A percentile compares a stretch with the other conserved stretches of the same genome.
Conservation (phyloP, 106 monocot genomes). For the Dendrobium officinale region DNA sequence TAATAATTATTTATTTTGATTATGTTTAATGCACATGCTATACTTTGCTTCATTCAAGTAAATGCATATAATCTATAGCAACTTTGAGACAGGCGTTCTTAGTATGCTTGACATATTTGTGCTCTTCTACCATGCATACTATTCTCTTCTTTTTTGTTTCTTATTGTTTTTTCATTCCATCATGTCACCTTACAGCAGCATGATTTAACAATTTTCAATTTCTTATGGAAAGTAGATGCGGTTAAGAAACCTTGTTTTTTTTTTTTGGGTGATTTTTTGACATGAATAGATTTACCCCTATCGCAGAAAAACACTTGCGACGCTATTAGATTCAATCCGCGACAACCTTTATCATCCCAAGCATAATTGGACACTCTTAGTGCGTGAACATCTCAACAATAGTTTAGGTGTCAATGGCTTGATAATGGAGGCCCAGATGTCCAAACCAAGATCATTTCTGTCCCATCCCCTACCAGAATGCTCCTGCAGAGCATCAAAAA, state of each 20-base stretch:
- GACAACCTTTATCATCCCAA: slow-evolving; percentile 56
- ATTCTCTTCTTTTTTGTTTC: no score
- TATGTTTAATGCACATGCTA: neutral
- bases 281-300: neutral
- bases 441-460: slow-evolving; percentile 60
- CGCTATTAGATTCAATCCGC: slow-evolving; percentile 31
- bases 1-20: neutral
- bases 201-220: neutral
- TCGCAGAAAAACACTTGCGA: slow-evolving; percentile 50
- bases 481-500: slow-evolving; percentile 48
- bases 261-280: neutral
- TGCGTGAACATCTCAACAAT: slow-evolving; percentile 55
- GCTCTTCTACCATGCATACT: neutral
- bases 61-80: neutral
- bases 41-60: no score
- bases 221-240: neutral
- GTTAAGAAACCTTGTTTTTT: neutral
- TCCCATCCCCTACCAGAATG: slow-evolving; percentile 91
- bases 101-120: neutral
- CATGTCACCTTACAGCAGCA: no score
- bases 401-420: slow-evolving; percentile 62
- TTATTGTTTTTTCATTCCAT: no score
- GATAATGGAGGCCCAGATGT: slow-evolving; percentile 23
- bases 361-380: slow-evolving; percentile 58
- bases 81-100: neutral